Evolutionary conservation across 1,284 basidiomycete genomes (phyloP), one percentile per base, ranked within the genome.

Genomic region (Rhodotorula sp.): DNA sequence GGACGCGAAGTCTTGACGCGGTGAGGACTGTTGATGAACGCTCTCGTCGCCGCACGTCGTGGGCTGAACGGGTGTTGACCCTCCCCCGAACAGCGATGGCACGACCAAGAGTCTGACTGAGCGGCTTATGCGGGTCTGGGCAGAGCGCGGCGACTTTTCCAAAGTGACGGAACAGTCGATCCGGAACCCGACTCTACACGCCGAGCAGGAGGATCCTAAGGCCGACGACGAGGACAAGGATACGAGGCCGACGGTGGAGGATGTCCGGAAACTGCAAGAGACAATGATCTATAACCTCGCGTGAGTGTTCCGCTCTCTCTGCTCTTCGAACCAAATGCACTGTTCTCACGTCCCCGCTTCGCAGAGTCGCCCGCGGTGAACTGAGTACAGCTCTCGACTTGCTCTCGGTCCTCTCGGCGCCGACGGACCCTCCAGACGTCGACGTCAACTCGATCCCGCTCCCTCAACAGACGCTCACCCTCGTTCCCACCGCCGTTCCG

Each of bases 71-170:
- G 50, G 28, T 1, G 7, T 12, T 1, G 2, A 1, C 38, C 12
- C 38, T 14, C 38, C 38, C 34, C 12, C 10, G 3, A 16, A 48
- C 69, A 73, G 70, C 6, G 63, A 60, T 18, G 72, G 66, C 18
- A 64, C 67, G 5, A 60, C 66, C 26, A 68, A 74, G 62, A 54
- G 38, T 19, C 60, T 77, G n/a, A 55, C 63, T 28, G 70, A 69
- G 34, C 66, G 77, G 2, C 63, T 78, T 2, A 59, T 67, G 67
- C 68, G 76, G 21, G 64, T 78, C 5, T 78, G 77, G 77, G 69
- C 69, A 12, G 77, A 78, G 63, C 62, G 77, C 23, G 77, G 77
- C n/a, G 77, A 78, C 63, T 78, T 72, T 66, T 74, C 71, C 6
- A 48, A 58, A 28, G 52, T 78, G 19, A 74, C 75, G 12, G 66